Conservation (phyloP, 108 stramenopile species). For the Cylindrotheca closterium region DNA sequence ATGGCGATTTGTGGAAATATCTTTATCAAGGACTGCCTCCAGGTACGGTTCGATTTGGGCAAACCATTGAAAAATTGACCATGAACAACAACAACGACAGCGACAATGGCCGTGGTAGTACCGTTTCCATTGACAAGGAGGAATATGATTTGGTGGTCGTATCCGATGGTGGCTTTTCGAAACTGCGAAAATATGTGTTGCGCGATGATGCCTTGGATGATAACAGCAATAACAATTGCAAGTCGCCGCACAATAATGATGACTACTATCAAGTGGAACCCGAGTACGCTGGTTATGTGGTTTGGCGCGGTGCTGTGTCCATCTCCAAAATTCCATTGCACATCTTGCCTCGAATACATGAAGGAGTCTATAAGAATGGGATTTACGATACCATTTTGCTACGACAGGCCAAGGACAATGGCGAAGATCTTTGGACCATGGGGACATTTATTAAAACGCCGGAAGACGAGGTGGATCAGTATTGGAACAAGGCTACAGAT, state of each 20-base stretch:
- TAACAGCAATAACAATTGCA: neutral
- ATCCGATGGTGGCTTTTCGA: conserved; percentile 17
- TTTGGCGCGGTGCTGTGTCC: conserved; percentile 11
- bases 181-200: conserved; percentile 11
- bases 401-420: conserved; percentile 23
- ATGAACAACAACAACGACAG: neutral
- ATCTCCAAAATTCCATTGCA: conserved; percentile 2
- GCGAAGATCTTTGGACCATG: conserved; percentile 23
- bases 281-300: conserved; percentile 19
- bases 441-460: conserved; percentile 19
- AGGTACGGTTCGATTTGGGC: conserved; percentile 12
- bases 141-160: conserved; percentile 19
- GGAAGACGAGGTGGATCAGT: conserved; percentile 6
- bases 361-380: conserved; percentile 27
- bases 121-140: neutral
- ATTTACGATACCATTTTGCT: conserved; percentile 24
- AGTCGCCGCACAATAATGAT: neutral
- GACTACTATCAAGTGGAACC: conserved; percentile 1
- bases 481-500: conserved; percentile 17
- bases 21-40: conserved; percentile 4
- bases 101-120: too few species aligned
- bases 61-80: conserved; percentile 2
- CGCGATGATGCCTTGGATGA: neutral
- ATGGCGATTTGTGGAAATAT: conserved; percentile 23
- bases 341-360: neutral